A percentile compares a stretch with the other conserved stretches of the same genome.
These are phyloP conservation scores for Capsicum pubescens DNA, from an alignment of 257 asterid species.

Conservation along the genomic window DNA sequence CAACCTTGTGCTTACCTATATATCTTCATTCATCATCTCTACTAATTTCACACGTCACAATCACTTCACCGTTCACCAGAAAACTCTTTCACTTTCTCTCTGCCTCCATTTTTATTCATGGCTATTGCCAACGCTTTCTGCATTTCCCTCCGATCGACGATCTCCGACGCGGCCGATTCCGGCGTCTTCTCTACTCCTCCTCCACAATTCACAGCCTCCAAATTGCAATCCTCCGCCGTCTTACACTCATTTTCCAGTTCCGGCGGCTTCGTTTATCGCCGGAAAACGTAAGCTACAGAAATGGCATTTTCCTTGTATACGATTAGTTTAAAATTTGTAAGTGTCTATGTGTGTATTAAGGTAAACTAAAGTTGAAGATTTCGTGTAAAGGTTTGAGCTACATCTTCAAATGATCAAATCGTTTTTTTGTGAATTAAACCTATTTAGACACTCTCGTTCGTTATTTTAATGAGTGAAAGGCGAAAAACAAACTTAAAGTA, in stretches of 20 bases:
- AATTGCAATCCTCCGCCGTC: background rate
- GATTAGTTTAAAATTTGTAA: background rate
- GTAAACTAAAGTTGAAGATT: background rate
- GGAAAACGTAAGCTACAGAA: constrained; percentile 32
- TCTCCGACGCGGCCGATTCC: constrained; percentile 37
- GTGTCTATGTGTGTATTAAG: background rate
- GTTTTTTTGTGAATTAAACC: background rate
- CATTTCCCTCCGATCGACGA: constrained; percentile 45
- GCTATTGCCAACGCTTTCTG: constrained; percentile 59
- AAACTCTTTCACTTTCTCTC: constrained; percentile 30
- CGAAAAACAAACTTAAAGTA: too few relatives aligned
- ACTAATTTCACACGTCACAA: constrained; percentile 13
- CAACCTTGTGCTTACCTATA: too few relatives aligned
- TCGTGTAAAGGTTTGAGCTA: background rate
- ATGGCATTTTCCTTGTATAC: background rate
- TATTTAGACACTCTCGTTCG: background rate
- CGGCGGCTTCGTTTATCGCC: constrained; percentile 15
- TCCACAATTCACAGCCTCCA: constrained; percentile 35
- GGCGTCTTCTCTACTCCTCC: background rate
- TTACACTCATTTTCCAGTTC: constrained; percentile 32
- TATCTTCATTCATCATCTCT: background rate
- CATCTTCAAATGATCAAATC: too few relatives aligned
- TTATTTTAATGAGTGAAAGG: background rate
- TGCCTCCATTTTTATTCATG: constrained; percentile 36
- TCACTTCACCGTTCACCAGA: constrained; percentile 28